Percentiles rank a stretch among this genome's conserved stretches.
Evolutionary conservation across 768 basidiomycete species (phyloP).

Genomic region (Lactifluus hygrophoroides): DNA sequence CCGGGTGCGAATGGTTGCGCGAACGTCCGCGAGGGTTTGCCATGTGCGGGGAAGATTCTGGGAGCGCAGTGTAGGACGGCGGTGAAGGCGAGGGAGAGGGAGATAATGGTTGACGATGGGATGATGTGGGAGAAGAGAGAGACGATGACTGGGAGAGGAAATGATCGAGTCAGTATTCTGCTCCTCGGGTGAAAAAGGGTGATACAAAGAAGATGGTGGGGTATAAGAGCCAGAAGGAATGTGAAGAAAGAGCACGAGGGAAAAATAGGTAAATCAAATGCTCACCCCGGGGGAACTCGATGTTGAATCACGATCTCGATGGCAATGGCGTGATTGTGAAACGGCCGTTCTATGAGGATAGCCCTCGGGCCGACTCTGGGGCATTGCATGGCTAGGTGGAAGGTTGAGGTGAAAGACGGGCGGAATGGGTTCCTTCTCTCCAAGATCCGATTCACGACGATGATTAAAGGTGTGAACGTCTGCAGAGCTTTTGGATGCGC

Average conservation of each 20-base stretch:
- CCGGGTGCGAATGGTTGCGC: constrained; percentile 12
- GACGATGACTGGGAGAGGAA: constrained; percentile 12
- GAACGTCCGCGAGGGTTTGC: constrained; percentile 11
- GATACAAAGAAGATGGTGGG: not conserved
- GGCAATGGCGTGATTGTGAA: constrained; percentile 16
- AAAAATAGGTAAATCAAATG: not conserved
- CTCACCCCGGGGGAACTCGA: constrained; percentile 19
- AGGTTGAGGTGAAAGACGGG: constrained; percentile 21
- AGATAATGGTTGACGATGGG: constrained; percentile 12
- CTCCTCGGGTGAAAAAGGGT: no score
- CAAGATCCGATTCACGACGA: constrained; percentile 12
- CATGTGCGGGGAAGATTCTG: constrained; percentile 1
- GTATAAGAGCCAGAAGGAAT: not conserved
- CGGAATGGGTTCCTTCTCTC: constrained; percentile 21
- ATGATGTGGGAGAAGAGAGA: constrained; percentile 10
- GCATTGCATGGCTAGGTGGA: constrained; percentile 43
- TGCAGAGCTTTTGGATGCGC: constrained; percentile 18
- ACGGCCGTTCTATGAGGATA: constrained; percentile 33
- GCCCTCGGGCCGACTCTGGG: constrained; percentile 44
- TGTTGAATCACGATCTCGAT: constrained; percentile 19
- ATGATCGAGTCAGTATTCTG: not conserved
- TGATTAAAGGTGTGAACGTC: constrained; percentile 15
- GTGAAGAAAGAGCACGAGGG: not conserved
- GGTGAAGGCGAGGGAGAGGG: constrained; percentile 20
- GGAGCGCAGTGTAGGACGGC: constrained; percentile 4